Base-by-base conservation (phyloP, 129 eudicot species). In the Sambucus nigra region DNA sequence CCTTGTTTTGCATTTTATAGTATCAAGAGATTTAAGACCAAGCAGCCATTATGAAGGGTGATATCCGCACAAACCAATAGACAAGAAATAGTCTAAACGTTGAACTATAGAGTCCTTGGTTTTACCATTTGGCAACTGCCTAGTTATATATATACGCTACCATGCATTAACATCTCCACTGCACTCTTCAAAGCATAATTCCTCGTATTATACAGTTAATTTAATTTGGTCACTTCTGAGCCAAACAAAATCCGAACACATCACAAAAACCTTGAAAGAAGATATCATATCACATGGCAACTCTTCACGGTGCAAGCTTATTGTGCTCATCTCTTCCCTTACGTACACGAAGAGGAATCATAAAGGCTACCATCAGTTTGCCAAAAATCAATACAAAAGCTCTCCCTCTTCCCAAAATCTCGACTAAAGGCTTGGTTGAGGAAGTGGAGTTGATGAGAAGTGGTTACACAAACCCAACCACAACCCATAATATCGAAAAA, bases 221-320 rank as follows among this genome's bases (percentile, higher is more conserved):
- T 40, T 14, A 0, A 1, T 14, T 3, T 40, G 2, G 4, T 7
- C n/a, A 40, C 5, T 6, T 11, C 38, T 31, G 38, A 31, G 10
- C 5, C 38, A 1, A 31, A 5, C 38, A 1, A 31, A 5, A 31
- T 11, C 0, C 38, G 38, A 31, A 0, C 38, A 31, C 8, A 40
- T 6, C 46, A 10, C n/a, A 40, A 12, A 41, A 21, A 22, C 13
- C 35, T 7, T 13, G 5, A 18, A 8, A 57, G 33, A 57, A 35
- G 10, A 5, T 2, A n/a, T 13, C 26, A 19, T 18, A 7, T 32
- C 0, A 57, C 12, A 68, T 59, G 73, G 55, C 66, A 28, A 50
- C 46, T 23, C 29, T 68, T 39, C 52, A 51, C 20, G 59, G 65
- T 48, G 49, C 72, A 25, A 51, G 55, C 46, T 17, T 50, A 32